Percentiles rank a stretch among this genome's conserved stretches.
phyloP scores from a whole-genome alignment of 768 basidiomycete species.

The Hysterangium stoloniferum region DNA sequence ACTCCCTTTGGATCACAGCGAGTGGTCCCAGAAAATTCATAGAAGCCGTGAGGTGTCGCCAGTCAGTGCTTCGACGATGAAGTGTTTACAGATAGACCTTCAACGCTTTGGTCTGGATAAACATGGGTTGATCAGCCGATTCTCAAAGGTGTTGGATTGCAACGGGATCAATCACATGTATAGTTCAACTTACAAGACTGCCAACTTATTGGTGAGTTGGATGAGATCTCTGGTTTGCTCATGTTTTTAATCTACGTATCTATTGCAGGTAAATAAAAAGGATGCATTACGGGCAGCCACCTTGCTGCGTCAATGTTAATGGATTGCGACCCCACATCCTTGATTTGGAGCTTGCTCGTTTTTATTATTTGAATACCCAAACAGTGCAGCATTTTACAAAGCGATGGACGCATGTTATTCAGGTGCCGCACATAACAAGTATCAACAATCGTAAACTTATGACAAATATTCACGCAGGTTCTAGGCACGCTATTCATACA shows the following conservation, averaged over 20 bases:
- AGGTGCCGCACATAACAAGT: no score
- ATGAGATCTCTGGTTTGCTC: no score
- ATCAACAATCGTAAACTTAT: no score
- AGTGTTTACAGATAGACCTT: constrained; percentile 71
- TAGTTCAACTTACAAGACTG: constrained; percentile 76
- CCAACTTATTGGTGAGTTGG: constrained; percentile 58
- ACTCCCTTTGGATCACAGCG: constrained; percentile 26
- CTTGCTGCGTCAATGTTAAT: constrained; percentile 50
- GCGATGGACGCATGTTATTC: no score
- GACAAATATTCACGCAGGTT: no score
- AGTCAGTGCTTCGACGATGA: constrained; percentile 27
- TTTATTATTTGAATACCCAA: no score
- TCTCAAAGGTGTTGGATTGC: constrained; percentile 63
- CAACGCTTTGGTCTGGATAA: constrained; percentile 69
- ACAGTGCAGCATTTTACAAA: no score
- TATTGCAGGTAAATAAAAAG: constrained; percentile 44
- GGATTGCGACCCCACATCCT: no score
- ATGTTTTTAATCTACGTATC: background rate
- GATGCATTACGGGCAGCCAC: constrained; percentile 50
- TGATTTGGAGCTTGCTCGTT: no score
- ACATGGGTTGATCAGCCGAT: constrained; percentile 69
- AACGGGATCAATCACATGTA: constrained; percentile 80
- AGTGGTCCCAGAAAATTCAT: constrained; percentile 26
- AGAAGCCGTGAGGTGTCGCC: background rate
- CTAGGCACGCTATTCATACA: no score